Conservation (phyloP, 2,329 filamentous ascomycete genomes). For the Cercospora beticola region DNA sequence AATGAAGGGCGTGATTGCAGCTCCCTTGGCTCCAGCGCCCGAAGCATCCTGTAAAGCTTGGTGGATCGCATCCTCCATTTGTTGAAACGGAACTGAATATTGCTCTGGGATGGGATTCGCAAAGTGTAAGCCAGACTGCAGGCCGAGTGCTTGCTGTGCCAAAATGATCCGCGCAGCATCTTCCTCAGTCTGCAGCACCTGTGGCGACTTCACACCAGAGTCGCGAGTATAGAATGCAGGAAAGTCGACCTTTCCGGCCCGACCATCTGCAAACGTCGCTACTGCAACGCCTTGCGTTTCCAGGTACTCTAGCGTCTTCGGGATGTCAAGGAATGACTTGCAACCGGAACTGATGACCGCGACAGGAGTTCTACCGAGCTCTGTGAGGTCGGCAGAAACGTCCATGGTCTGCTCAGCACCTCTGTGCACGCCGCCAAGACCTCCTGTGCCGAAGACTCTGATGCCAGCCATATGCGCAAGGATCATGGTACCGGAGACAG, state of each 20-base stretch:
- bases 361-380: conserved; percentile 84
- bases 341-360: conserved; percentile 87
- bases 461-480: conserved; percentile 85
- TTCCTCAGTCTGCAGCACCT: conserved; percentile 68
- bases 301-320: conserved; percentile 78
- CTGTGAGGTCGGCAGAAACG: conserved; percentile 90
- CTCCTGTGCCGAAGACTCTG: conserved; percentile 89
- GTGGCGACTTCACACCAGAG: conserved; percentile 77
- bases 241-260: conserved; percentile 72
- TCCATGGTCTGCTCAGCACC: conserved; percentile 86
- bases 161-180: conserved; percentile 89
- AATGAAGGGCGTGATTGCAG: conserved; percentile 81
- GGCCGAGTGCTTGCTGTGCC: conserved; percentile 69
- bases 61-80: conserved; percentile 70
- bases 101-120: conserved; percentile 81
- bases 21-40: conserved; percentile 67
- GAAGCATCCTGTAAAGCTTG: conserved; percentile 65
- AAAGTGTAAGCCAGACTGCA: conserved; percentile 79
- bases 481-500: conserved; percentile 89
- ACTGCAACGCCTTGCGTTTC: conserved; percentile 76
- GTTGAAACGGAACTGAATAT: conserved; percentile 65
- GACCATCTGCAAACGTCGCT: conserved; percentile 84
- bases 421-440: conserved; percentile 89
- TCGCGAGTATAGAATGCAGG: conserved; percentile 92
- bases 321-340: conserved; percentile 94